Percentiles rank a stretch among this genome's conserved stretches.
Evolutionary conservation across 202 grass and related monocot genomes (phyloP).

Genomic region (Dendrocalamus latiflorus): DNA sequence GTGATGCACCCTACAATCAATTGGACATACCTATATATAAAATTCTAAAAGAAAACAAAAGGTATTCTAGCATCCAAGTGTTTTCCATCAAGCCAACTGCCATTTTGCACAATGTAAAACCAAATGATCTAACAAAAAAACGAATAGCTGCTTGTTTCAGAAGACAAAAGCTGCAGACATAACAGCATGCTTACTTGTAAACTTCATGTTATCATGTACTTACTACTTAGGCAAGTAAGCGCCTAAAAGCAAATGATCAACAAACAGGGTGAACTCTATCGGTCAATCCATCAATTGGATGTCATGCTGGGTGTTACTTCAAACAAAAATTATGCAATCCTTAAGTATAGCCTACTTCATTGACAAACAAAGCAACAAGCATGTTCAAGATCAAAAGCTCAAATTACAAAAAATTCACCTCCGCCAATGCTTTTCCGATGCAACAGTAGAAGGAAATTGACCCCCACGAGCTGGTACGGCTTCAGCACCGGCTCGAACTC

Average conservation of each 20-base stretch:
- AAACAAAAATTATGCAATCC: not conserved
- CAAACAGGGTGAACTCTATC: not conserved
- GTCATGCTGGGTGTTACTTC: not conserved
- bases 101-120: conserved; percentile 4
- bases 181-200: not conserved
- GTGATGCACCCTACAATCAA: not conserved
- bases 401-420: conserved; percentile 42
- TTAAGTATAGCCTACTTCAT: not conserved
- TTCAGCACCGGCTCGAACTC: conserved; percentile 73
- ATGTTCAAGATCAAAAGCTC: not conserved
- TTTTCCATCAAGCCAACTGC: not conserved
- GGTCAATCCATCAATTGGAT: not conserved
- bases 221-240: not conserved
- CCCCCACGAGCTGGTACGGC: conserved; percentile 90
- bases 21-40: not conserved
- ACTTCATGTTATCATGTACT: not conserved
- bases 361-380: not conserved
- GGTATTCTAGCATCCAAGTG: not conserved
- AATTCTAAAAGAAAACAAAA: not conserved
- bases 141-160: not conserved
- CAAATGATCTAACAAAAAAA: not conserved
- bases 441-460: conserved; percentile 92
- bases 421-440: conserved; percentile 88
- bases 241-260: not conserved
- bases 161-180: not conserved